phyloP scores from a whole-genome alignment of 768 basidiomycete species.

The Megacollybia marginata region DNA sequence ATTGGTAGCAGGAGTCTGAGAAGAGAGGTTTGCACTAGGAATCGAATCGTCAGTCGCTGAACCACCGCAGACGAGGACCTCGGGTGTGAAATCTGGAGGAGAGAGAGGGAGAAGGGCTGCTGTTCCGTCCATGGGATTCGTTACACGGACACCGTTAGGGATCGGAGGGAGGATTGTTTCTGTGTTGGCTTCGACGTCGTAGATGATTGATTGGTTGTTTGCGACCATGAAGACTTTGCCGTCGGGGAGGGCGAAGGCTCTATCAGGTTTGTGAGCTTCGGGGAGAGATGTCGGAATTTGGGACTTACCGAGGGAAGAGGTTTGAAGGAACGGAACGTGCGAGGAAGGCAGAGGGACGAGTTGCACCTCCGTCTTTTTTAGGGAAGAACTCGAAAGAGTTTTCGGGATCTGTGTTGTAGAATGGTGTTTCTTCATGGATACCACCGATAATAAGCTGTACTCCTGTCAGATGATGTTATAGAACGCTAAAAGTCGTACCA shows the following conservation, averaged over 20 bases:
- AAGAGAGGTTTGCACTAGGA: slow-evolving; percentile 10
- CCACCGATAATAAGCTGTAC: slow-evolving; percentile 20
- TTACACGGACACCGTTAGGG: slow-evolving; percentile 28
- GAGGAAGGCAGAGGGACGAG: slow-evolving; percentile 12
- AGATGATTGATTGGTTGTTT: slow-evolving; percentile 23
- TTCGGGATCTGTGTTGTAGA: slow-evolving; percentile 10
- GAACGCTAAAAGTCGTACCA: background rate
- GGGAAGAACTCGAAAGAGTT: slow-evolving; percentile 16
- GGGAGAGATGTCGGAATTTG: background rate
- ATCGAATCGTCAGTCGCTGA: slow-evolving; percentile 8
- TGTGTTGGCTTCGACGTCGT: slow-evolving; percentile 22
- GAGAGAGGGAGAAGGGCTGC: slow-evolving; percentile 22
- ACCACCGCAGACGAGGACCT: slow-evolving; percentile 24
- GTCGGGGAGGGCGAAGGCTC: slow-evolving; percentile 14
- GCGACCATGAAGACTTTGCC: slow-evolving; percentile 22
- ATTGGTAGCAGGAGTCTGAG: slow-evolving; percentile 17
- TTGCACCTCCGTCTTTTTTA: slow-evolving; percentile 8
- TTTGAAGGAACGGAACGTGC: slow-evolving; percentile 11
- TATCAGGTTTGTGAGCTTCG: background rate
- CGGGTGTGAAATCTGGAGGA: slow-evolving; percentile 19
- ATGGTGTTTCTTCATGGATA: slow-evolving; percentile 26
- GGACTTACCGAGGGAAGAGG: slow-evolving; percentile 13
- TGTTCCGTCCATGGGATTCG: slow-evolving; percentile 20
- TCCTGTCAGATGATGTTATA: too few species aligned
- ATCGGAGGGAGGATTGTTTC: slow-evolving; percentile 26